Conservation (phyloP, 306 rosid genomes). For the Ziziphus jujuba region DNA sequence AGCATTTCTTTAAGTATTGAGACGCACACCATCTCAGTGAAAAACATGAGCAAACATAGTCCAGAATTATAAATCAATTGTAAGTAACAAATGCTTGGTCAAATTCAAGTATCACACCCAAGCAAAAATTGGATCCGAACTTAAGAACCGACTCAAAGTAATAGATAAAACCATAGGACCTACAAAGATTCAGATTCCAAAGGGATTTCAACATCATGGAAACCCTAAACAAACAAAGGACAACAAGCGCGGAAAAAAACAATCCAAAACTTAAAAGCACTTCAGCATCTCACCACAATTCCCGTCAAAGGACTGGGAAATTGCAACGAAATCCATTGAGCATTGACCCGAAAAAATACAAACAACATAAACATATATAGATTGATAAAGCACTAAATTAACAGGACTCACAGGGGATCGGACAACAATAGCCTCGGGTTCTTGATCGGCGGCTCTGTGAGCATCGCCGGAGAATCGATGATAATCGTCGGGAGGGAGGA, state of each 20-base stretch:
- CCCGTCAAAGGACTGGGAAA: neutral
- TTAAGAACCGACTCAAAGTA: neutral
- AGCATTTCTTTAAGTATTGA: too few relatives aligned
- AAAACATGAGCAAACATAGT: too few relatives aligned
- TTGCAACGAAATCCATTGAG: constrained; percentile 3
- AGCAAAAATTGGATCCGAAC: neutral
- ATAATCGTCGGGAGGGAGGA: constrained; percentile 67
- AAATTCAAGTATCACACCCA: neutral
- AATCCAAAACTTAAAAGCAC: neutral
- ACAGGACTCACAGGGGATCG: constrained; percentile 70
- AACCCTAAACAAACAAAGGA: constrained; percentile 23
- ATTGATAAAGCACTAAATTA: neutral
- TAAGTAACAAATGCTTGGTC: too few relatives aligned
- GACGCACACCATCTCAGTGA: too few relatives aligned
- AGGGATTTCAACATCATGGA: constrained; percentile 13
- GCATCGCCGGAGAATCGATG: constrained; percentile 55
- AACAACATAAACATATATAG: neutral
- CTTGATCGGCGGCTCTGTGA: constrained; percentile 48
- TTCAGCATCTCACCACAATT: constrained; percentile 1
- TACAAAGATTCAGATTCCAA: neutral
- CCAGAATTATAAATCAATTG: too few relatives aligned
- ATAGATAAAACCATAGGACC: neutral
- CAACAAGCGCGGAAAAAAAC: neutral
- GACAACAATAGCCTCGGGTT: constrained; percentile 64
- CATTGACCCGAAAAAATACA: constrained; percentile 21